Evolutionary conservation across 345 rosid species (phyloP).

Genomic region (Lenwebbia sp.): DNA sequence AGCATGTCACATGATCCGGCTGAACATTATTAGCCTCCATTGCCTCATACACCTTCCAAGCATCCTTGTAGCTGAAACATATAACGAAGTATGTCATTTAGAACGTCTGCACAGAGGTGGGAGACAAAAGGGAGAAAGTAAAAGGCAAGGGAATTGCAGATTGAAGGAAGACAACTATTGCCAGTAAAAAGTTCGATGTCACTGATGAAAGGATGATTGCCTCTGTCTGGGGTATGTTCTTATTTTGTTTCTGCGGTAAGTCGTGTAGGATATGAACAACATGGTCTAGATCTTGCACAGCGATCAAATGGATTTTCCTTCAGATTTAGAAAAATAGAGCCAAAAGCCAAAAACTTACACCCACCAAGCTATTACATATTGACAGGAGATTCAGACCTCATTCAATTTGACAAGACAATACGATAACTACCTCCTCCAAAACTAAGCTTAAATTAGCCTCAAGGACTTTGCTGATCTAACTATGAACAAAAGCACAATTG

Average conservation of each 20-base stretch:
- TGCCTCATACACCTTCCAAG: conserved; percentile 48
- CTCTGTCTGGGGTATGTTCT: neutral
- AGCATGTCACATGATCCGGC: conserved; percentile 69
- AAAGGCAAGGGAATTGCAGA: neutral
- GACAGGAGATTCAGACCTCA: neutral
- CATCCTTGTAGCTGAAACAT: conserved; percentile 54
- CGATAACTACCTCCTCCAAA: neutral
- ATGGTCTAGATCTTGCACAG: neutral
- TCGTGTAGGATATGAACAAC: neutral
- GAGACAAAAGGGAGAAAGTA: neutral
- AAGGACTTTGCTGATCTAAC: neutral
- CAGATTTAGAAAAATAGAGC: neutral
- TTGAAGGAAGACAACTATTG: neutral
- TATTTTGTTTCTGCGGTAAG: neutral
- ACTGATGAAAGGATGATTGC: neutral
- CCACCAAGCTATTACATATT: neutral
- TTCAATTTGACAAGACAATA: neutral
- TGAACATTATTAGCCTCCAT: conserved; percentile 53
- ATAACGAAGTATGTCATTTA: neutral
- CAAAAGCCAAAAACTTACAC: neutral
- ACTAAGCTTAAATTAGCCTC: neutral
- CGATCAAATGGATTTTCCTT: neutral
- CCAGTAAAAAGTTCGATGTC: neutral
- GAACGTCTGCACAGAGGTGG: neutral
- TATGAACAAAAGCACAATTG: neutral